phyloP scores from a whole-genome alignment of 2,329 filamentous ascomycete genomes.

The Chrysoporthe austroafricana region DNA sequence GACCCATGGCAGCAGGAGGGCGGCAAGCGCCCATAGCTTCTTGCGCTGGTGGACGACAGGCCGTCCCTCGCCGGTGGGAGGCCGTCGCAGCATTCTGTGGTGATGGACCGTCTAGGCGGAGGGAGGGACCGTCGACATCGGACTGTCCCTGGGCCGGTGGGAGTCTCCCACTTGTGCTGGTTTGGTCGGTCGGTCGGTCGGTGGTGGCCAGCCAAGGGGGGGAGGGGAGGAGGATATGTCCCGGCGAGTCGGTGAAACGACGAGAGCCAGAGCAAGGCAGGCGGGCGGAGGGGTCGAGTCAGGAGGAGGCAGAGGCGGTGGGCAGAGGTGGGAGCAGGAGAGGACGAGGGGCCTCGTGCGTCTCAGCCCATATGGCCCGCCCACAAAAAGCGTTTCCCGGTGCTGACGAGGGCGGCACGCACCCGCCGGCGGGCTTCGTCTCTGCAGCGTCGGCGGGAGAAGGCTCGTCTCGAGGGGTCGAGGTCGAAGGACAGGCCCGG shows the following conservation, averaged over 20 bases:
- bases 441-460: not conserved
- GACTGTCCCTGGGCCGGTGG: slow-evolving; percentile 12
- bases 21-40: slow-evolving; percentile 50
- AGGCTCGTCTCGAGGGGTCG: not conserved
- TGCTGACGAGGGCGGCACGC: not conserved
- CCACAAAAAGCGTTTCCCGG: not conserved
- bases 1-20: slow-evolving; percentile 52
- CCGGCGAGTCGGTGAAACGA: slow-evolving; percentile 6
- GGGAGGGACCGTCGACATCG: slow-evolving; percentile 25
- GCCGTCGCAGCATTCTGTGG: slow-evolving; percentile 60
- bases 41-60: slow-evolving; percentile 44
- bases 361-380: slow-evolving; percentile 4
- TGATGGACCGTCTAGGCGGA: slow-evolving; percentile 24
- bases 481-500: not conserved
- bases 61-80: slow-evolving; percentile 55
- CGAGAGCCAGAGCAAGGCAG: not conserved
- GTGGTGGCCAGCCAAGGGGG: not conserved
- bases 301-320: not conserved
- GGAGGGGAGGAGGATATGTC: not conserved
- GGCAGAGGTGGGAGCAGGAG: not conserved
- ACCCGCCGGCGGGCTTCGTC: not conserved
- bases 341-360: not conserved
- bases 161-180: slow-evolving; percentile 5
- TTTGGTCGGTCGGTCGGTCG: not conserved
- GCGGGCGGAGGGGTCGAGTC: not conserved